Conservation (phyloP, 106 monocot genomes). For the Xerophyta viscosa region DNA sequence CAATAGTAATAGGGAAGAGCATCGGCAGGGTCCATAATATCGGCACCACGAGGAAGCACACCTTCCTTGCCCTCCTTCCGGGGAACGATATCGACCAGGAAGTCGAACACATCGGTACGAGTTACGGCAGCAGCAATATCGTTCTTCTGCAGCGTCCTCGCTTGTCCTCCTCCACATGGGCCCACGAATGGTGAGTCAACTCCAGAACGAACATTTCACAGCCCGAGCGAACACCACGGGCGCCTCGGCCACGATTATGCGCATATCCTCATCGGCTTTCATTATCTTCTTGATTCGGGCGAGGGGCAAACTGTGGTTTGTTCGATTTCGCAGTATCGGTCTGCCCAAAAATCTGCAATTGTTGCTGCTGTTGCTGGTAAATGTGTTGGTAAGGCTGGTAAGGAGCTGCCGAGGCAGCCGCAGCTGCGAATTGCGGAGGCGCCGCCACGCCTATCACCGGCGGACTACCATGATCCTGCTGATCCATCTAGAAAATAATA, state of each 20-base stretch:
- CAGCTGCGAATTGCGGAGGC: slow-evolving; percentile 1
- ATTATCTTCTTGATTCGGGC: slow-evolving; percentile 91
- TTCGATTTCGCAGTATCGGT: slow-evolving; percentile 59
- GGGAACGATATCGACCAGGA: slow-evolving; percentile 42
- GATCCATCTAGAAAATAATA: too few relatives aligned
- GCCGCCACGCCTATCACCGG: slow-evolving; percentile 23
- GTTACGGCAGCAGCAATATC: slow-evolving; percentile 43
- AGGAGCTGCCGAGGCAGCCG: slow-evolving; percentile 3
- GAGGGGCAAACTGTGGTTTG: too few relatives aligned
- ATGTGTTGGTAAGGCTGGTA: slow-evolving; percentile 30
- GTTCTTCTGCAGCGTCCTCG: slow-evolving; percentile 40
- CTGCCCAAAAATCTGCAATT: slow-evolving; percentile 50
- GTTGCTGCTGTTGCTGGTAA: slow-evolving; percentile 32
- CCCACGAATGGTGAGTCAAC: slow-evolving; percentile 35
- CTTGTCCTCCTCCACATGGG: slow-evolving; percentile 36
- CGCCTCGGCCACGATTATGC: slow-evolving; percentile 81
- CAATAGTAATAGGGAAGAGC: slow-evolving; percentile 23
- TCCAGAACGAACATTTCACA: slow-evolving; percentile 49
- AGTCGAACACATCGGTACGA: slow-evolving; percentile 33
- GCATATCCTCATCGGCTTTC: slow-evolving; percentile 84
- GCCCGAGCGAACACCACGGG: slow-evolving; percentile 51
- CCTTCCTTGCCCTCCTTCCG: slow-evolving; percentile 29
- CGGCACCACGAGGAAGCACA: neutral
- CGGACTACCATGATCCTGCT: slow-evolving; percentile 17
- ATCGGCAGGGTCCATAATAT: slow-evolving; percentile 1